phyloP scores from a whole-genome alignment of 2,329 filamentous ascomycete genomes.

The Aaosphaeria pasadenensis region DNA sequence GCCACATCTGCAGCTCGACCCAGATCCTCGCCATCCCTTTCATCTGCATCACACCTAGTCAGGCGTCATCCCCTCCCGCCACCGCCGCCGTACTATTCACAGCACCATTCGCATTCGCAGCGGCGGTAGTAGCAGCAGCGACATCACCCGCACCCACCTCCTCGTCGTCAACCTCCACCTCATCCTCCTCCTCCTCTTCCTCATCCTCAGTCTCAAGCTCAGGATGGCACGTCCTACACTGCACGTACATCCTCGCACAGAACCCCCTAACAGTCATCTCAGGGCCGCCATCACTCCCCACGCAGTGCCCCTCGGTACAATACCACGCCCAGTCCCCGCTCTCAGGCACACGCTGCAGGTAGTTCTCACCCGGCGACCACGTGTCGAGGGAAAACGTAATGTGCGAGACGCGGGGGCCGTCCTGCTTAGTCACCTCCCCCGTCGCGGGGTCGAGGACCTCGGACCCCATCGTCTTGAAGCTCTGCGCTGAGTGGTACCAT shows the following conservation, averaged over 20 bases:
- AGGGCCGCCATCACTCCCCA: constrained; percentile 15
- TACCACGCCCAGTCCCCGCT: constrained; percentile 30
- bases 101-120: not conserved
- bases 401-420: not conserved
- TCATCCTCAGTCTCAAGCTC: constrained; percentile 8
- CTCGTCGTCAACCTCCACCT: not conserved
- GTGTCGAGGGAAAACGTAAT: constrained; percentile 35
- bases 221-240: constrained; percentile 20
- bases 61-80: not conserved
- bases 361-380: constrained; percentile 36
- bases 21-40: not conserved
- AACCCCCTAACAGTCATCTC: constrained; percentile 28
- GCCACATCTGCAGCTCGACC: not conserved
- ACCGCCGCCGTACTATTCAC: not conserved
- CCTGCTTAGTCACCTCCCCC: not conserved
- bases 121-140: not conserved
- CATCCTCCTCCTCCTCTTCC: constrained; percentile 3
- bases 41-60: not conserved
- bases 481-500: constrained; percentile 35
- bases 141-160: not conserved
- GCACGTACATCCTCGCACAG: constrained; percentile 25
- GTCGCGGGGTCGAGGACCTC: not conserved
- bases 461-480: constrained; percentile 29
- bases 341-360: constrained; percentile 17
- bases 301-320: constrained; percentile 26